Evolutionary conservation across 2,329 filamentous ascomycete genomes (phyloP).

Genomic region (Hypoxylon sp.): DNA sequence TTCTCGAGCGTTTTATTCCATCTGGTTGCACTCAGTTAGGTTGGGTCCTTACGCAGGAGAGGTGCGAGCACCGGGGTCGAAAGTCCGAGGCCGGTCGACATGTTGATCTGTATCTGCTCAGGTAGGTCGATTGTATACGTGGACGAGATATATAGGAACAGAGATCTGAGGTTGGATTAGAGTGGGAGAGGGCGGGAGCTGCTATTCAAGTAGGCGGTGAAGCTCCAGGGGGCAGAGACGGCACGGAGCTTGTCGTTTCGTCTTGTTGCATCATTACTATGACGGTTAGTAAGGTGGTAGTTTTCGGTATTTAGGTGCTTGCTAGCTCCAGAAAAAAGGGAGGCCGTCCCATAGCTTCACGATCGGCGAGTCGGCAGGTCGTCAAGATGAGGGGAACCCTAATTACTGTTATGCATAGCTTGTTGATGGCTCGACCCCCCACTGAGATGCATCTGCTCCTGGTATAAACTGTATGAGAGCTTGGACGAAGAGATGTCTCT

Average conservation of each 20-base stretch:
- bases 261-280: not conserved
- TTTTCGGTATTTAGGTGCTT: not conserved
- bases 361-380: not conserved
- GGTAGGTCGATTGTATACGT: not conserved
- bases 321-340: not conserved
- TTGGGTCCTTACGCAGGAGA: slow-evolving; percentile 33
- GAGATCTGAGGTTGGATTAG: not conserved
- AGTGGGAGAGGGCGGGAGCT: not conserved
- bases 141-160: not conserved
- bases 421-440: not conserved
- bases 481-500: not conserved
- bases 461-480: not conserved
- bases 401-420: not conserved
- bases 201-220: not conserved
- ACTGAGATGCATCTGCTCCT: not conserved
- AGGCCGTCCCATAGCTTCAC: not conserved
- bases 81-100: slow-evolving; percentile 30
- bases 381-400: not conserved
- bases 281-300: not conserved
- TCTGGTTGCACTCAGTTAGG: not conserved
- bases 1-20: not conserved
- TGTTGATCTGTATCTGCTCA: slow-evolving; percentile 8
- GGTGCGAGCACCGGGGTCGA: slow-evolving; percentile 29
- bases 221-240: not conserved
- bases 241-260: not conserved